Evolutionary conservation across 202 grass and related monocot species (phyloP), one percentile per base, ranked within the genome.

Genomic region (Thinopyrum obtusiflorum): DNA sequence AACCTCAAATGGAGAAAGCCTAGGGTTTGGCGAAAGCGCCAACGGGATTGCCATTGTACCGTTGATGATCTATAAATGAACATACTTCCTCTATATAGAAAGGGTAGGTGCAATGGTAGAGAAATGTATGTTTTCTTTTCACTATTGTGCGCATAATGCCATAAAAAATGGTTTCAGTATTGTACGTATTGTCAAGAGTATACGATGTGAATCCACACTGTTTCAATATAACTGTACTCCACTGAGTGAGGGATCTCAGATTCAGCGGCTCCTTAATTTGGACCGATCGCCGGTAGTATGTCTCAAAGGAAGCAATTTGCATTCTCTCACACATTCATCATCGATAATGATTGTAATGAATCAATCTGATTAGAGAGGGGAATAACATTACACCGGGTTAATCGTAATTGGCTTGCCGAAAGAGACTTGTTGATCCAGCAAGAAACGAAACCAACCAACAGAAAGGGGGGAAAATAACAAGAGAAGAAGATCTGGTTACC

Each of bases 391-490:
- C 78, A 33, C 11, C 6, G 4, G 27, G 49, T 33, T 51, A 49
- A 81, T 81, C 47, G 47, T 35, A 9, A 53, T 81, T 33, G 4
- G 29, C 62, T 53, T 68, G 63, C 78, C 64, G 32, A 63, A 82
- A 42, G 64, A 59, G 79, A 73, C 68, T 84, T 82, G 76, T 88
- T 36, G 29, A 74, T 78, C 71, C 51, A 60, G 21, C 77, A 24
- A 46, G 28, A 62, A 46, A 46, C 6, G 62, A 85, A 46, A 68
- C 23, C 61, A 68, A 31, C 28, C 20, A 29, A 23, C 13, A 44
- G 18, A 44, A 11, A 11, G 0, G 3, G 15, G 4, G 46, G 20
- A 20, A 51, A 71, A 76, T 24, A 2, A 1, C 15, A 2, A 10
- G 72, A 63, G 51, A 57, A 57, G 17, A 72, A 24, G 73, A 23